Evolutionary conservation across 345 rosid genomes (phyloP).

Genomic region (Litchi chinensis): DNA sequence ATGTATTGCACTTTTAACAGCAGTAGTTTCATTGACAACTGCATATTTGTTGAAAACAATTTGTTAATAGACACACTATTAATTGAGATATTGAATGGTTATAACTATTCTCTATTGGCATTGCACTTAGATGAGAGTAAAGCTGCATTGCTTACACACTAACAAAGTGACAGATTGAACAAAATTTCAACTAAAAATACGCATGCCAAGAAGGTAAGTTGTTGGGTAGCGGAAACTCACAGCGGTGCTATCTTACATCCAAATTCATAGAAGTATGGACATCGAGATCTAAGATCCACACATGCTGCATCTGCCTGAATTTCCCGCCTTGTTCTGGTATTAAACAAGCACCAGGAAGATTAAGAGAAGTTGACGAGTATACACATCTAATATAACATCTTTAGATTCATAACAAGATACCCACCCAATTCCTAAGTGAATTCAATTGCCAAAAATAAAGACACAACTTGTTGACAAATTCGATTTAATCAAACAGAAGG

Average conservation of each 20-base stretch:
- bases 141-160: not conserved
- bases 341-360: not conserved
- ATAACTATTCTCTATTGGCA: not conserved
- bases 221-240: constrained; percentile 46
- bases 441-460: not conserved
- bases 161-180: not conserved
- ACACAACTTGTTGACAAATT: no score
- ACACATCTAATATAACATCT: not conserved
- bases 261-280: constrained; percentile 76
- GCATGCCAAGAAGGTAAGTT: not conserved
- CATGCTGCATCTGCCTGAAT: constrained; percentile 87
- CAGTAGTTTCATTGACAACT: not conserved
- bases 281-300: constrained; percentile 81
- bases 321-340: constrained; percentile 71
- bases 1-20: not conserved
- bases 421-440: not conserved
- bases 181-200: not conserved
- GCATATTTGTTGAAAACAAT: not conserved
- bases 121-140: no score
- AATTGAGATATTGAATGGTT: not conserved
- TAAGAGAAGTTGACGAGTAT: not conserved
- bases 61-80: not conserved
- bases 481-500: not conserved
- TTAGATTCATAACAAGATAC: not conserved
- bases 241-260: constrained; percentile 85